Percentiles rank a stretch among this genome's conserved stretches.
These are phyloP conservation scores for Boletellus deceptivus DNA, from an alignment of 1,284 basidiomycete genomes.

Conservation along the genomic window DNA sequence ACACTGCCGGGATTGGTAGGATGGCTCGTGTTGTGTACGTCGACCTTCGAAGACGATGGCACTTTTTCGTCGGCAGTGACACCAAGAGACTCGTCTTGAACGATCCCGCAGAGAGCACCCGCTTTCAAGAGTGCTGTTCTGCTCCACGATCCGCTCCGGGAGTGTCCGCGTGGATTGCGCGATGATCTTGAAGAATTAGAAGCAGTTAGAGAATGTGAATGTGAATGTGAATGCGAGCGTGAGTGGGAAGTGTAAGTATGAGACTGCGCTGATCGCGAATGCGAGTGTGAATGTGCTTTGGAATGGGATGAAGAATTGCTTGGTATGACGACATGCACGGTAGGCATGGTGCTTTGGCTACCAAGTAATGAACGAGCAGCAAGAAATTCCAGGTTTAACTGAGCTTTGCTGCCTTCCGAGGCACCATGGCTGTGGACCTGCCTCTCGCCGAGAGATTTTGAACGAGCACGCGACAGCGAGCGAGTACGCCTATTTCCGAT, in stretches of 20 bases:
- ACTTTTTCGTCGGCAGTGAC: conserved; percentile 32
- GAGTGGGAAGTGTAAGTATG: conserved; percentile 25
- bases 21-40: conserved; percentile 45
- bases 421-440: conserved; percentile 20
- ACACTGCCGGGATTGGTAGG: conserved; percentile 32
- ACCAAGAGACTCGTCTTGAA: conserved; percentile 21
- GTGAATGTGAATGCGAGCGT: conserved; percentile 39
- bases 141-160: conserved; percentile 60
- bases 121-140: conserved; percentile 55
- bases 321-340: conserved; percentile 37
- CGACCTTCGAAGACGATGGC: conserved; percentile 27
- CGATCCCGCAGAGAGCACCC: conserved; percentile 36
- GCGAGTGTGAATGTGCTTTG: conserved; percentile 29
- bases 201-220: conserved; percentile 46
- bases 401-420: conserved; percentile 23
- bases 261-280: conserved; percentile 29
- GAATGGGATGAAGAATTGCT: conserved; percentile 20
- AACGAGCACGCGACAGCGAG: conserved; percentile 56
- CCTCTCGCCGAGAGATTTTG: conserved; percentile 56
- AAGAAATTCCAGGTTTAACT: conserved; percentile 50
- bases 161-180: conserved; percentile 44
- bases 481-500: conserved; percentile 64
- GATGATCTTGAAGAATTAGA: conserved; percentile 45
- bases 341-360: conserved; percentile 53
- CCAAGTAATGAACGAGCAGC: conserved; percentile 63